Evolutionary conservation across 192 early-diverging fungal species (phyloP).

Genomic region (Coemansia sp.): DNA sequence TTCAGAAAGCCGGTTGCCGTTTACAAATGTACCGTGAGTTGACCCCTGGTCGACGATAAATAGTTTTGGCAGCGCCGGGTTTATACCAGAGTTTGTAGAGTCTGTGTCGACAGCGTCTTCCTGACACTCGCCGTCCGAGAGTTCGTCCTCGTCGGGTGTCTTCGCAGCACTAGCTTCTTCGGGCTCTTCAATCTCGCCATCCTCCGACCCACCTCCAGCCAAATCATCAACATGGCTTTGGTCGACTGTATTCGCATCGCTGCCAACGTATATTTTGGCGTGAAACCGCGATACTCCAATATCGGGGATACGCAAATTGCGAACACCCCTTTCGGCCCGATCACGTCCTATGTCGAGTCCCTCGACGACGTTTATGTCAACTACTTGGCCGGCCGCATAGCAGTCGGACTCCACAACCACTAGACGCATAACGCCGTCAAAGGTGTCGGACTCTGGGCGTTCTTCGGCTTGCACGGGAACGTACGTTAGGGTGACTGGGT

Average conservation of each 20-base stretch:
- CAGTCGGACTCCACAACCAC: slow-evolving; percentile 62
- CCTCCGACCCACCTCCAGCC: slow-evolving; percentile 29
- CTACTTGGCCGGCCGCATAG: slow-evolving; percentile 48
- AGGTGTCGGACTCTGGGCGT: not conserved
- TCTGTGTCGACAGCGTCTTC: not conserved
- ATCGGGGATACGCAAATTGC: slow-evolving; percentile 64
- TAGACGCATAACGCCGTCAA: slow-evolving; percentile 50
- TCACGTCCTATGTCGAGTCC: slow-evolving; percentile 65
- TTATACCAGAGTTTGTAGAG: not conserved
- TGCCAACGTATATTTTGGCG: slow-evolving; percentile 56
- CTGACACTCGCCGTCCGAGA: slow-evolving; percentile 34
- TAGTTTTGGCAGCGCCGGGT: slow-evolving; percentile 15
- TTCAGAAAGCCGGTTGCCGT: slow-evolving; percentile 64
- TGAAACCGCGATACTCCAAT: slow-evolving; percentile 70
- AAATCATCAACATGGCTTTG: not conserved
- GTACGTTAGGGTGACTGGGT: slow-evolving; percentile 56
- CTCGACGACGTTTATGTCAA: slow-evolving; percentile 60
- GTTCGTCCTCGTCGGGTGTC: not conserved
- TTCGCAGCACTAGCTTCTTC: not conserved
- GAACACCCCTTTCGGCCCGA: slow-evolving; percentile 36
- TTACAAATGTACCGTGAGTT: slow-evolving; percentile 76
- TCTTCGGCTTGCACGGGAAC: slow-evolving; percentile 41
- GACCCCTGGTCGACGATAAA: slow-evolving; percentile 71
- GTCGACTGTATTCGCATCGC: slow-evolving; percentile 23
- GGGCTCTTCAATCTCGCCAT: slow-evolving; percentile 35